These are phyloP conservation scores for Saccharomyces cerevisiae DNA, from an alignment of 805 yeast species.

Conservation along the genomic window DNA sequence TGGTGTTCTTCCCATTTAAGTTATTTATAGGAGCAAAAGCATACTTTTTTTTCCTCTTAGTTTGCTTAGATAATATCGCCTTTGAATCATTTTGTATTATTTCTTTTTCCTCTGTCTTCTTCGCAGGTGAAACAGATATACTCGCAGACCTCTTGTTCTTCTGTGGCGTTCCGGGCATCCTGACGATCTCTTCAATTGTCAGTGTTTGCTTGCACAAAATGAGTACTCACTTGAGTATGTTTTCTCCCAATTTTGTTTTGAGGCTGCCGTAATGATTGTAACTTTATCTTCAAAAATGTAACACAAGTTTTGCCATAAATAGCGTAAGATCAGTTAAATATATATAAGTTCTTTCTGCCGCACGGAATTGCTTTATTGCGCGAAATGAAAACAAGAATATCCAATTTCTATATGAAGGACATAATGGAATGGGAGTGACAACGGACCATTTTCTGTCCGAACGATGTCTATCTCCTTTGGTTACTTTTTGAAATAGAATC, in stretches of 20 bases:
- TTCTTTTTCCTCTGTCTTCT: slow-evolving; percentile 2
- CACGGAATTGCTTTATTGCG: not conserved
- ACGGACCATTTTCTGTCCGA: too few relatives aligned
- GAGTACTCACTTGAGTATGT: not conserved
- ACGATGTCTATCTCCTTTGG: not conserved
- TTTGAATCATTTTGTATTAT: not conserved
- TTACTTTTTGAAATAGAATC: too few relatives aligned
- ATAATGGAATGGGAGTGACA: not conserved
- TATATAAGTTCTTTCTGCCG: not conserved
- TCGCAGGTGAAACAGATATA: slow-evolving; percentile 14
- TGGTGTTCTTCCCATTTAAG: slow-evolving; percentile 4
- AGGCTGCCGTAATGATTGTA: not conserved
- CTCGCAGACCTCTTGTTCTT: slow-evolving; percentile 20
- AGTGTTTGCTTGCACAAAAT: not conserved
- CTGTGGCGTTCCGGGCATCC: slow-evolving; percentile 17
- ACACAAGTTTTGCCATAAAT: not conserved
- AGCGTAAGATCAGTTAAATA: not conserved
- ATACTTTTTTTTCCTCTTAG: slow-evolving; percentile 16
- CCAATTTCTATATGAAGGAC: not conserved
- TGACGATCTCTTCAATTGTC: not conserved
- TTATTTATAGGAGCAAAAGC: slow-evolving; percentile 26
- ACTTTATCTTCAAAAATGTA: not conserved
- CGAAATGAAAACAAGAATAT: not conserved
- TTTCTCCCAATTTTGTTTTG: not conserved
- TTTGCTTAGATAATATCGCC: not conserved